These are phyloP conservation scores for Boechera divaricarpa DNA, from an alignment of 345 rosid genomes.

Conservation along the genomic window DNA sequence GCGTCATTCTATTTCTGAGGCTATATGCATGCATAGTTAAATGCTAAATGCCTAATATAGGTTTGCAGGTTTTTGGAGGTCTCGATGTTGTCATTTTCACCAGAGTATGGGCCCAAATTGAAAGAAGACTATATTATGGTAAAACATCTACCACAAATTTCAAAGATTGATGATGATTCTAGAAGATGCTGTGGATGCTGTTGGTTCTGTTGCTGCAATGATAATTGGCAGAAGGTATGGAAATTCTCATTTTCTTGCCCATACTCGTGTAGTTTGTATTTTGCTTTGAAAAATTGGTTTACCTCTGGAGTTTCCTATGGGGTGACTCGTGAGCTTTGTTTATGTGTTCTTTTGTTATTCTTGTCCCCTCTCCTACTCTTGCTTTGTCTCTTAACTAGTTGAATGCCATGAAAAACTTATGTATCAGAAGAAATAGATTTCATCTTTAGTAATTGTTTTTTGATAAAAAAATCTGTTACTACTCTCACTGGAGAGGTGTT, in stretches of 20 bases:
- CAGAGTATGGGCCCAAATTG: constrained; percentile 96
- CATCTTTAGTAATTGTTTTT: constrained; percentile 6
- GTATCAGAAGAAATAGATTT: constrained; percentile 8
- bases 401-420: constrained; percentile 14
- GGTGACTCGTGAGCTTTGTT: constrained; percentile 15
- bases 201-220: constrained; percentile 90
- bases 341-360: constrained; percentile 5
- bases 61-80: constrained; percentile 99
- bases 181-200: constrained; percentile 70
- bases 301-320: constrained; percentile 18
- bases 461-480: constrained; percentile 14
- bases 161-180: constrained; percentile 66
- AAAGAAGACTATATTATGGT: constrained; percentile 95
- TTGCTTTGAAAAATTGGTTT: constrained; percentile 9
- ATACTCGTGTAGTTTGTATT: constrained; percentile 5
- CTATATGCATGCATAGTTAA: constrained; percentile 39
- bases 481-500: constrained; percentile 12
- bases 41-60: constrained; percentile 53
- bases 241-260: constrained; percentile 35
- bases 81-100: constrained; percentile 88
- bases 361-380: constrained; percentile 7
- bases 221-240: constrained; percentile 97
- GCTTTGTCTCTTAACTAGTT: constrained; percentile 1
- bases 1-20: constrained; percentile 27
- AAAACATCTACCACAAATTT: constrained; percentile 81